Base-by-base conservation (phyloP, 305 asterid species). In the Solanum aculeatissimum region DNA sequence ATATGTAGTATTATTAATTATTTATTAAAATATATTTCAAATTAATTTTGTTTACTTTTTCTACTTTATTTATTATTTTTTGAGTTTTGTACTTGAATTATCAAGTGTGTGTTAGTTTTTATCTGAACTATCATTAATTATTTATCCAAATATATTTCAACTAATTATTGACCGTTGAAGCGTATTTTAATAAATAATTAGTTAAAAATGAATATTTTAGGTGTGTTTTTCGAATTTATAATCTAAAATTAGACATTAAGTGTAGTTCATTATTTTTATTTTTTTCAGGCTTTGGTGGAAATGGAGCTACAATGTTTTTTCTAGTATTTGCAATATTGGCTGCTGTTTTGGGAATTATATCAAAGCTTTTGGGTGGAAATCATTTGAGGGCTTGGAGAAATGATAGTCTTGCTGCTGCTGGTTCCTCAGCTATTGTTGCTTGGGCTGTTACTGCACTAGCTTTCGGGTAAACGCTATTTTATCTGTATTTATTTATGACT, bases 351-450 rank as follows among this genome's bases (percentile, higher is more conserved):
- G 96, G 98, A 6, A 90, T 95, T 21, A 92, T 85, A 8, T 93
- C 97, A 0, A 95, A 95, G 40, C 60, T 95, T 0, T 90, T 94
- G 0, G 98, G 98, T 2, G 98, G 92, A 12, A 89, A 77, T 82
- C 98, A 95, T 82, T 89, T 95, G n/a, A 80, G 97, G 54, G 93
- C 84, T 0, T 93, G 97, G 98, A 86, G 98, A 83, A 91, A 82
- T 29, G 97, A 95, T 85, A 95, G 97, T 68, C 92, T 95, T 0
- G 98, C 95, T 0, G 95, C 96, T 0, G 97, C 98, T 4, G 96
- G 95, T 21, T 91, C 96, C 4, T 86, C 97, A 0, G 69, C 97
- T 1, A 60, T 93, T 0, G 85, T 95, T 10, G 96, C 98, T 0
- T 93, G 97, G 98, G 98, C 96, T 0, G 95, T 89, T 6, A 93